Evolutionary conservation across 768 basidiomycete genomes (phyloP).

Genomic region (Tremella yokohamensis): DNA sequence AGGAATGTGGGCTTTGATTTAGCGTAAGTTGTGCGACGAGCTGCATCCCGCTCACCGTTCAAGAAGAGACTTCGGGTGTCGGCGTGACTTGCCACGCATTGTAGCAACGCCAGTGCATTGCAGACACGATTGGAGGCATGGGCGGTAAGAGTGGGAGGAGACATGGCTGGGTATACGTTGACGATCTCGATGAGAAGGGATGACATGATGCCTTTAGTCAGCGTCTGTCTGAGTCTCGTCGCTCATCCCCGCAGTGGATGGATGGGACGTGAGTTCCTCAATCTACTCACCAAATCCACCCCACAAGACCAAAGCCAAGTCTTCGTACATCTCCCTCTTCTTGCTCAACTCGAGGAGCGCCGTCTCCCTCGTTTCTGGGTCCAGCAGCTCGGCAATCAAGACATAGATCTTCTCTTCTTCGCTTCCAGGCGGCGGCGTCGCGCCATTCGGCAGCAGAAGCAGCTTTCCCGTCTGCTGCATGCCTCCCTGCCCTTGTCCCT

Average conservation of each 20-base stretch:
- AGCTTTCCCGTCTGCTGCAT: slow-evolving; percentile 34
- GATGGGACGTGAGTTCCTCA: too few species aligned
- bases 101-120: slow-evolving; percentile 93
- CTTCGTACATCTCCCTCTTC: slow-evolving; percentile 98
- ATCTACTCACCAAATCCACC: slow-evolving; percentile 80
- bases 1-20: slow-evolving; percentile 78
- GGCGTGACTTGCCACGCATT: slow-evolving; percentile 96
- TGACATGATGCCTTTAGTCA: slow-evolving; percentile 81
- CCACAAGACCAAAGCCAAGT: slow-evolving; percentile 95
- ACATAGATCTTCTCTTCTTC: slow-evolving; percentile 83
- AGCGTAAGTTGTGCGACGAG: not conserved
- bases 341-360: slow-evolving; percentile 95
- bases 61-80: slow-evolving; percentile 94
- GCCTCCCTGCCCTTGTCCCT: not conserved
- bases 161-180: slow-evolving; percentile 91
- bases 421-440: slow-evolving; percentile 36
- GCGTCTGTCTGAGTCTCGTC: not conserved
- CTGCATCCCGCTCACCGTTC: slow-evolving; percentile 62
- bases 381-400: slow-evolving; percentile 61
- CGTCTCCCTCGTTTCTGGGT: slow-evolving; percentile 68
- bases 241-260: not conserved
- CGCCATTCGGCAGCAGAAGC: slow-evolving; percentile 44
- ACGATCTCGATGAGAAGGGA: slow-evolving; percentile 96
- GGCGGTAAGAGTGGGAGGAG: slow-evolving; percentile 91
- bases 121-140: slow-evolving; percentile 98